Conservation (phyloP, 2,329 filamentous ascomycete species). For the Exophiala mesophila region DNA sequence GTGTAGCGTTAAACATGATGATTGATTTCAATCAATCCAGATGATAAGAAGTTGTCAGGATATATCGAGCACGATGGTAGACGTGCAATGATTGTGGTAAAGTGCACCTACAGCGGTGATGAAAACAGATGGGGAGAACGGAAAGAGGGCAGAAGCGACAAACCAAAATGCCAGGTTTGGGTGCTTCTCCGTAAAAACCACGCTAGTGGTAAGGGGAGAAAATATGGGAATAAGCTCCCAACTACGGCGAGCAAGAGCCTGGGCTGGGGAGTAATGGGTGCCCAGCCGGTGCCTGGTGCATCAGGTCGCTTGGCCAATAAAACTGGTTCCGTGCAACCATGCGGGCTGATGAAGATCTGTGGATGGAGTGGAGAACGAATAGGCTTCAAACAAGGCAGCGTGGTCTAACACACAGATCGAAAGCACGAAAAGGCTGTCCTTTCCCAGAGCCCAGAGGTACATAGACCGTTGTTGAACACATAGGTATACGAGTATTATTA, state of each 20-base stretch:
- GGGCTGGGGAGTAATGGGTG: not conserved
- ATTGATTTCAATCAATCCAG: not conserved
- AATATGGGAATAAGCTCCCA: conserved; percentile 19
- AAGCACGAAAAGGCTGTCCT: too few species aligned
- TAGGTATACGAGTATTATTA: too few species aligned
- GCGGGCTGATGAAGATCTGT: too few species aligned
- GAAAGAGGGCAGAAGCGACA: conserved; percentile 9
- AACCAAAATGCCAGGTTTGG: conserved; percentile 17
- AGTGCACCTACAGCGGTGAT: not conserved
- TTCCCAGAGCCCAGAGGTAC: too few species aligned
- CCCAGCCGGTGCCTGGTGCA: too few species aligned
- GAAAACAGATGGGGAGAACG: not conserved
- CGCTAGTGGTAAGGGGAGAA: conserved; percentile 26
- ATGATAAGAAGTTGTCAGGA: not conserved
- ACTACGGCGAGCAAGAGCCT: not conserved
- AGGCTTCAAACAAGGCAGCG: too few species aligned
- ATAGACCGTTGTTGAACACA: too few species aligned
- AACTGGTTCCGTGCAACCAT: too few species aligned
- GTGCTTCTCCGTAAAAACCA: conserved; percentile 8
- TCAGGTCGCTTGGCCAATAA: not conserved
- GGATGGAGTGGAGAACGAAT: too few species aligned
- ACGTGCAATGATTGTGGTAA: conserved; percentile 3
- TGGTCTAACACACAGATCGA: too few species aligned
- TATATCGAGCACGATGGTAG: conserved; percentile 2
- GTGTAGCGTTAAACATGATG: conserved; percentile 27